Conservation (phyloP, 2,329 filamentous ascomycete genomes). For the Phialemonium atrogriseum region DNA sequence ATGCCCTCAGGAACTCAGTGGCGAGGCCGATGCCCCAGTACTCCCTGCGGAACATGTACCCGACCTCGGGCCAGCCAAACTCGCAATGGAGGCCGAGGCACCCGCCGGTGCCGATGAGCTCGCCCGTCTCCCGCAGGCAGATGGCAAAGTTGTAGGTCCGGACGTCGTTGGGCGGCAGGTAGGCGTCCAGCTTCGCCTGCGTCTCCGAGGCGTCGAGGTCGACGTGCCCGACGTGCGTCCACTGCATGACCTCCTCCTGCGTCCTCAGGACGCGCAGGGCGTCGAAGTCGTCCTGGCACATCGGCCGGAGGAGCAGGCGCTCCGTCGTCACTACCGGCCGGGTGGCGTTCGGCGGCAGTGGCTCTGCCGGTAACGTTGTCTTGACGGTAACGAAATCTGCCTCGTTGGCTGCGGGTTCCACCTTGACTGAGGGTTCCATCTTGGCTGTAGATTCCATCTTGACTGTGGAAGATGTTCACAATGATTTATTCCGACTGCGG, state of each 20-base stretch:
- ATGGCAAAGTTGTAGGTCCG: conserved; percentile 51
- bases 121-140: conserved; percentile 33
- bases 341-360: conserved; percentile 29
- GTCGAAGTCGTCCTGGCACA: conserved; percentile 39
- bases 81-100: conserved; percentile 24
- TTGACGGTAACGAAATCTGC: conserved; percentile 30
- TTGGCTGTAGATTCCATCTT: no score
- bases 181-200: conserved; percentile 26
- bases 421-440: neutral
- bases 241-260: conserved; percentile 55
- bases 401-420: conserved; percentile 8
- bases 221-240: conserved; percentile 34
- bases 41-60: conserved; percentile 47
- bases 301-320: conserved; percentile 46
- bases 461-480: no score
- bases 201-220: conserved; percentile 38
- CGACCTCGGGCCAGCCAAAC: conserved; percentile 48
- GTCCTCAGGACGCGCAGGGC: conserved; percentile 44
- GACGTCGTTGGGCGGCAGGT: conserved; percentile 40
- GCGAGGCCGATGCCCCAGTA: conserved; percentile 49
- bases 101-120: conserved; percentile 44
- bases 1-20: conserved; percentile 45
- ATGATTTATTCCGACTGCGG: no score
- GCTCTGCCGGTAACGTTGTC: conserved; percentile 36
- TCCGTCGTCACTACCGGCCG: conserved; percentile 37